Base-by-base conservation (phyloP, 768 basidiomycete species). In the Lentinula boryana region DNA sequence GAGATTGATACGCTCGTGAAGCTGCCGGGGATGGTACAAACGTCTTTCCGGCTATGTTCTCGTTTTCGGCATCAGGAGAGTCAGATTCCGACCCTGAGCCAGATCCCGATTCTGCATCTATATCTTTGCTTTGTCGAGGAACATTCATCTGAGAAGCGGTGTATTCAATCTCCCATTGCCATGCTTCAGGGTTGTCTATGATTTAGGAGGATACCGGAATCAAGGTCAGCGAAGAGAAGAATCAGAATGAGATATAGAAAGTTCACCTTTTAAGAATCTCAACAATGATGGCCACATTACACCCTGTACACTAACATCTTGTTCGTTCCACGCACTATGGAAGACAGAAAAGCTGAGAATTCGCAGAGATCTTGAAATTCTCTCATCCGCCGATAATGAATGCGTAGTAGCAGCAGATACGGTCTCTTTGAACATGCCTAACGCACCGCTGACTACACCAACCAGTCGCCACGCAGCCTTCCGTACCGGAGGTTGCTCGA, bases 211-310 rank as follows among this genome's bases (percentile, higher is more conserved):
- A 16, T 15, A 16, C 0, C 2, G 4, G n/a, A 12, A 36, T 44
- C 36, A 15, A 55, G 5, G 18, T 55, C 32, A 46, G 18, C 18
- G 41, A 41, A 21, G 13, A 35, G 15, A 6, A 40, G 9, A 9
- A 13, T 32, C 13, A 7, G 36, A 41, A 15, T 5, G 31, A 35
- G 21, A 32, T 4, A 41, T 4, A 10, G 1, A 48, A 10, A 44
- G 68, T 78, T 49, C 64, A 91, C 94, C 85, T 72, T 82, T 84
- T 44, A 96, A 72, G 66, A 92, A 91, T 10, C 78, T 76, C 8
- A 94, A 74, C 53, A 93, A 67, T 0, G 90, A 88, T 43, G 82
- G 81, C 78, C 88, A 88, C 82, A 94, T 86, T 1, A 71, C 70
- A 3, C 74, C 72, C 65, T 88, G 86, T 2, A 96, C 93, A 3